A percentile compares a stretch with the other conserved stretches of the same genome.
Evolutionary conservation across 768 basidiomycete genomes (phyloP).

Genomic region (Royoungia palumana): DNA sequence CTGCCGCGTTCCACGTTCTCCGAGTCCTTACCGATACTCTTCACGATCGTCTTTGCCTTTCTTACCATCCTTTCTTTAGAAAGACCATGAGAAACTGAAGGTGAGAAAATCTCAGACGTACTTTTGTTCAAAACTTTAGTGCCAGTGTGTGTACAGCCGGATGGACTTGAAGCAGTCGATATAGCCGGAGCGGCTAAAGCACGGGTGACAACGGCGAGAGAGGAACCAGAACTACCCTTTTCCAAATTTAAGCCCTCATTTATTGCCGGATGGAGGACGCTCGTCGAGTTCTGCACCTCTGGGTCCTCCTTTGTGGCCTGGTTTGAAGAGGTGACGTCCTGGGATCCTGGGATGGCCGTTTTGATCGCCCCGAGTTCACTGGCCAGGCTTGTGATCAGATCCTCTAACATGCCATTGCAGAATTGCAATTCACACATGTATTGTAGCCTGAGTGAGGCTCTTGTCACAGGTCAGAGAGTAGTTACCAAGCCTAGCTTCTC

Average conservation of each 20-base stretch:
- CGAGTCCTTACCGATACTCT: too few relatives aligned
- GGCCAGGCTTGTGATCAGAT: slow-evolving; percentile 5
- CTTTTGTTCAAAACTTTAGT: not conserved
- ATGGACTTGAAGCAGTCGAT: not conserved
- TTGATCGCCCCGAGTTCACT: slow-evolving; percentile 11
- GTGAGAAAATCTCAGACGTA: not conserved
- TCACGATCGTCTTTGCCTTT: slow-evolving; percentile 3
- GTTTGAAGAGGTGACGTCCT: not conserved
- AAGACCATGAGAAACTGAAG: not conserved
- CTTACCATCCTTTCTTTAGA: too few relatives aligned
- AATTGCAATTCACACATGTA: too few relatives aligned
- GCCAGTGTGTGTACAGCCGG: not conserved
- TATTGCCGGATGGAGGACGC: not conserved
- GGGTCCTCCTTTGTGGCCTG: slow-evolving; percentile 7
- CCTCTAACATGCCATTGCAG: too few relatives aligned
- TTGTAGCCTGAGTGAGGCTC: too few relatives aligned
- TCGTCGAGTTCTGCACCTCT: not conserved
- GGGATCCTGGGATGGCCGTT: not conserved
- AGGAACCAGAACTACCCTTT: slow-evolving; percentile 10
- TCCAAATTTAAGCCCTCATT: not conserved
- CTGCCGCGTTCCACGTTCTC: slow-evolving; percentile 12
- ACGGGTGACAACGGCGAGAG: not conserved
- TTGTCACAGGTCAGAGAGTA: too few relatives aligned
- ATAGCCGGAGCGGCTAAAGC: not conserved
- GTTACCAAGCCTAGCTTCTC: too few relatives aligned